Evolutionary conservation across 352 stramenopile species (phyloP), one percentile per base, ranked within the genome.

Genomic region (Paralagenidium karlingii): DNA sequence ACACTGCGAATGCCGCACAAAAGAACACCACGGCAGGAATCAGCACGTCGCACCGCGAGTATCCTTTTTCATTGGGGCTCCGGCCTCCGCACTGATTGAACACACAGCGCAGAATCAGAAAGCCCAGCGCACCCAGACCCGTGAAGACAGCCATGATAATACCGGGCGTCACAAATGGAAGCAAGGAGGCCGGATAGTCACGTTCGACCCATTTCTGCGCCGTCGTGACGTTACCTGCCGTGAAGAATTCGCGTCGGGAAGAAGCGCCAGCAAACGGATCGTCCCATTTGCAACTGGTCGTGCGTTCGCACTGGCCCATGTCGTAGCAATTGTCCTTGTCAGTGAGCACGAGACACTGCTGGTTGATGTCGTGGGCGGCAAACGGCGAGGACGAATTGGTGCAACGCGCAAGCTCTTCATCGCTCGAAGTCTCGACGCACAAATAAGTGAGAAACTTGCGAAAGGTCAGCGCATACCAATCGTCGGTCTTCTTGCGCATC

Each of bases 211-310:
- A 89, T 34, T 73, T 65, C 20, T 38, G 63, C 12, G 73, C 76
- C 11, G 66, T 40, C 2, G 58, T 66, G 8, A 81, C 60, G 46
- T 86, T 53, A 0, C 56, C 59, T 25, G 56, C 48, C 3, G 63
- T 70, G 41, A 83, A 89, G 24, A 85, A 41, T 33, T 75, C 53
- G 15, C 54, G 59, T 3, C 76, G 68, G 1, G 51, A 50, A 27
- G 51, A 51, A 10, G 60, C 49, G n/a, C 47, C 52, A 8, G 42
- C 44, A 5, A 82, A 42, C 0, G 68, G 51, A 33, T 84, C 69
- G 38, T 84, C 61, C 76, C 76, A 89, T 45, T 85, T 82, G 67
- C 76, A 89, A 45, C 85, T 89, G 55, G 60, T 73, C 32, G 67
- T 55, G 26, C 69, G 69, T 40, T 89, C 76, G 29, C 76, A 89